phyloP scores from a whole-genome alignment of 106 monocot genomes.

The Platanthera guangdongensis region DNA sequence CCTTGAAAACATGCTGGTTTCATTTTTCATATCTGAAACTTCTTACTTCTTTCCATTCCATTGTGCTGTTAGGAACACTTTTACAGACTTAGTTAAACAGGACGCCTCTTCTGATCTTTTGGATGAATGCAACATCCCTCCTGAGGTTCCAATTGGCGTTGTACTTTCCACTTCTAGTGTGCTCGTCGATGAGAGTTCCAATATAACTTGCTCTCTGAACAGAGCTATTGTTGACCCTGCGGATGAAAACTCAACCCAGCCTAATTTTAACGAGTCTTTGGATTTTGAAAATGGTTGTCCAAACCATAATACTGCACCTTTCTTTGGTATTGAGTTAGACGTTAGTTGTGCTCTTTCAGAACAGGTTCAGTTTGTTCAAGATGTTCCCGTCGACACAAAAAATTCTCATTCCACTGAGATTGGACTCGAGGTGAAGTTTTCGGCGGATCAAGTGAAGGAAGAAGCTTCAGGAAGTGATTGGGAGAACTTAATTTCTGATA shows the following conservation, averaged over 20 bases:
- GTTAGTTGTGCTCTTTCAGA: constrained; percentile 11
- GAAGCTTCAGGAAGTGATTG: constrained; percentile 34
- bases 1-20: not conserved
- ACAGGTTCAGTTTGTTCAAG: constrained; percentile 23
- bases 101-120: constrained; percentile 25
- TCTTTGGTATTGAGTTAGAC: constrained; percentile 26
- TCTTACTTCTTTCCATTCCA: not conserved
- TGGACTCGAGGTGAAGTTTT: constrained; percentile 11
- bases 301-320: constrained; percentile 50
- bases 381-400: constrained; percentile 25
- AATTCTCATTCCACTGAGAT: constrained; percentile 19
- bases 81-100: constrained; percentile 36
- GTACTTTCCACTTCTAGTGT: constrained; percentile 15
- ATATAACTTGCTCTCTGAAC: constrained; percentile 28
- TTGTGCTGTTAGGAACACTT: constrained; percentile 24
- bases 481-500: constrained; percentile 45
- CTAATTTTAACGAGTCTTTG: constrained; percentile 13
- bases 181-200: constrained; percentile 22
- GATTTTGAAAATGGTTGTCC: constrained; percentile 61
- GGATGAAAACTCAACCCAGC: constrained; percentile 33
- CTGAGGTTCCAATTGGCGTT: constrained; percentile 15
- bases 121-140: constrained; percentile 19
- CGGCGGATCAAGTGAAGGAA: constrained; percentile 16
- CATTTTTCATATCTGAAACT: not conserved
- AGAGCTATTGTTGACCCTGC: constrained; percentile 31